These are phyloP conservation scores for Amanita rimosa DNA, from an alignment of 768 basidiomycete species.

Conservation along the genomic window DNA sequence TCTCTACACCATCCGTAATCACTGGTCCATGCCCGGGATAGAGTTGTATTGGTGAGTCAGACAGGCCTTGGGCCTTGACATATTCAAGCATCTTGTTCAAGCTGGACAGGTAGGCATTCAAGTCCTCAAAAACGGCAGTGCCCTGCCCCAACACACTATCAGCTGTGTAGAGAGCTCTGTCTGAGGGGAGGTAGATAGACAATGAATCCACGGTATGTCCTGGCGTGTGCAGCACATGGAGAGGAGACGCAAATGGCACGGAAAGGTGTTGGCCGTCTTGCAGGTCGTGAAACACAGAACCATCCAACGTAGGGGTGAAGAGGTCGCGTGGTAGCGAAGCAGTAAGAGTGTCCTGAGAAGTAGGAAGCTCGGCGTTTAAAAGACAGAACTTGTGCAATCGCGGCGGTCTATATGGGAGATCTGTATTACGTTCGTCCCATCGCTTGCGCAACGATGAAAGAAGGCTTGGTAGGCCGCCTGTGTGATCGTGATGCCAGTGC, in stretches of 20 bases:
- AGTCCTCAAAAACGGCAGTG: conserved; percentile 81
- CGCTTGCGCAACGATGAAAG: conserved; percentile 50
- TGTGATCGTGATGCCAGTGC: conserved; percentile 86
- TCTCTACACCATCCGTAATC: conserved; percentile 45
- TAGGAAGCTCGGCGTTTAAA: conserved; percentile 11
- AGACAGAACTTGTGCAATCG: conserved; percentile 66
- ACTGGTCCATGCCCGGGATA: conserved; percentile 90
- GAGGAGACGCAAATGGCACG: conserved; percentile 27
- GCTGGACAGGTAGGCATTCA: conserved; percentile 56
- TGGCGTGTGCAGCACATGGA: conserved; percentile 74
- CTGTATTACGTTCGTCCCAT: conserved; percentile 43
- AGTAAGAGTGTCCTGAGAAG: conserved; percentile 19
- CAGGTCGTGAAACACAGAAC: conserved; percentile 45
- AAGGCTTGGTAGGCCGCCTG: conserved; percentile 63
- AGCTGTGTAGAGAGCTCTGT: conserved; percentile 75
- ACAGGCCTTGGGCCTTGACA: conserved; percentile 12
- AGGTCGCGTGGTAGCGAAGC: conserved; percentile 28
- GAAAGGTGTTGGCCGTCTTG: conserved; percentile 32
- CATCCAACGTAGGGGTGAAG: conserved; percentile 33
- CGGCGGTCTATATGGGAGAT: conserved; percentile 47
- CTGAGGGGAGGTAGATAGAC: conserved; percentile 55
- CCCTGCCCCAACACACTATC: conserved; percentile 90
- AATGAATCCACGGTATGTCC: conserved; percentile 89
- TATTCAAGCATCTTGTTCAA: conserved; percentile 48
- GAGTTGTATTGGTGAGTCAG: conserved; percentile 25